Evolutionary conservation across 768 basidiomycete genomes (phyloP).

Genomic region (Hebeloma cylindrosporum): DNA sequence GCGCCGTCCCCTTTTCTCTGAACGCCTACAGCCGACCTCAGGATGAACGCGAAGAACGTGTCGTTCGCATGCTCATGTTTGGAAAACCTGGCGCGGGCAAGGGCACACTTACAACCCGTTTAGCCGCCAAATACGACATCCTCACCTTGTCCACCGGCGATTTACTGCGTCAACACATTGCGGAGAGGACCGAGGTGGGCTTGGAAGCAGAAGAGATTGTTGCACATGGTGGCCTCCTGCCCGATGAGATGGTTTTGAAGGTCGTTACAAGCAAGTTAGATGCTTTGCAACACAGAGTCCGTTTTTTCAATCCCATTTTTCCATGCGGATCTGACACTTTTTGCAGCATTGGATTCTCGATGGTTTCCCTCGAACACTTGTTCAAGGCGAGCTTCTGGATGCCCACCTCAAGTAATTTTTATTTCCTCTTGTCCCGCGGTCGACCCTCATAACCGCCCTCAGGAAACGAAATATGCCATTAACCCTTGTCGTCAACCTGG

Average conservation of each 20-base stretch:
- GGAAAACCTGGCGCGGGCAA: constrained; percentile 85
- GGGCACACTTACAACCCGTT: constrained; percentile 75
- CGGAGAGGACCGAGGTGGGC: constrained; percentile 72
- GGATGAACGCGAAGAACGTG: constrained; percentile 38
- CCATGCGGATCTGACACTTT: background rate
- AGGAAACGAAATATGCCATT: constrained; percentile 67
- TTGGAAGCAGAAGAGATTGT: constrained; percentile 75
- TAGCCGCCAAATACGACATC: constrained; percentile 81
- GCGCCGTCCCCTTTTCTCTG: constrained; percentile 54
- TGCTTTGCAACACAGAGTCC: constrained; percentile 61
- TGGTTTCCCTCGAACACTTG: constrained; percentile 87
- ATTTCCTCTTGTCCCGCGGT: background rate
- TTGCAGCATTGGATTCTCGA: constrained; percentile 87
- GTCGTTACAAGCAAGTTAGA: constrained; percentile 75
- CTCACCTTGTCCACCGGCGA: constrained; percentile 81
- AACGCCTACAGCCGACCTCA: constrained; percentile 39
- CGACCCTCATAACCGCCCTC: constrained; percentile 8
- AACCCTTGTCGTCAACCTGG: constrained; percentile 81
- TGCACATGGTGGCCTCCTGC: constrained; percentile 71
- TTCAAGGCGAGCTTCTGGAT: constrained; percentile 81
- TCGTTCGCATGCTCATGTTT: constrained; percentile 71
- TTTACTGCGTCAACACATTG: constrained; percentile 81
- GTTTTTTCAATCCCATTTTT: constrained; percentile 9
- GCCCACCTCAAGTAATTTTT: constrained; percentile 62
- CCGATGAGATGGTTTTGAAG: constrained; percentile 78